Evolutionary conservation across 2,329 filamentous ascomycete genomes (phyloP), one percentile per base, ranked within the genome.

Genomic region (Cercospora citrullina): DNA sequence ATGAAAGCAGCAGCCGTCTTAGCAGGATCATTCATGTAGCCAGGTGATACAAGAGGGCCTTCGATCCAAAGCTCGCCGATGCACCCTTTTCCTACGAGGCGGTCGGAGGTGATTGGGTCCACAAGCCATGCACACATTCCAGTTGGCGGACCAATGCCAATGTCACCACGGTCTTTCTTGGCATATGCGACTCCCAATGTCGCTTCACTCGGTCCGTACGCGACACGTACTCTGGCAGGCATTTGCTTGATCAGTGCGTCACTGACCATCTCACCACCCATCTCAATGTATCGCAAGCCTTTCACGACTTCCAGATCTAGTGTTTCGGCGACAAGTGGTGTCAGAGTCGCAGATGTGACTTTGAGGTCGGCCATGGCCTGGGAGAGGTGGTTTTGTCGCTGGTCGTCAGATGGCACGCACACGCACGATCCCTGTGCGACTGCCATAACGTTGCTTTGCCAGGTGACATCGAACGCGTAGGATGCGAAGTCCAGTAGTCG

Each of bases 21-120:
- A 14, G 51, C 67, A 2, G 55, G 39, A 21, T 71, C 68, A 36
- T 70, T 69, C 23, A 83, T 75, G 64, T 84, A 84, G 12, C 78
- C 82, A 5, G 77, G 77, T 1, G 77, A 79, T 18, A 84, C 73
- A 23, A 79, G 80, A 60, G 78, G 79, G 12, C 82, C 81, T 68
- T 82, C 81, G 2, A 84, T 67, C 0, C 83, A 70, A 57, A 84
- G 71, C 68, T 84, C 82, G n/a, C 82, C 82, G 5, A 82, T 74
- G 26, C 78, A 77, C 9, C 82, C 83, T 7, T 83, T 73, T 0
- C 82, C 80, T 1, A 80, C 59, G 0, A 75, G 55, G 4, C 28
- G 28, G 5, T 59, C 55, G 3, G 30, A 57, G 33, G 64, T 51
- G 28, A 23, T 33, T 7, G 66, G 61, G 31, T 65, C 62, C 18